Conservation (phyloP, 192 early-diverging fungal genomes). For the Kappamyces sp. region DNA sequence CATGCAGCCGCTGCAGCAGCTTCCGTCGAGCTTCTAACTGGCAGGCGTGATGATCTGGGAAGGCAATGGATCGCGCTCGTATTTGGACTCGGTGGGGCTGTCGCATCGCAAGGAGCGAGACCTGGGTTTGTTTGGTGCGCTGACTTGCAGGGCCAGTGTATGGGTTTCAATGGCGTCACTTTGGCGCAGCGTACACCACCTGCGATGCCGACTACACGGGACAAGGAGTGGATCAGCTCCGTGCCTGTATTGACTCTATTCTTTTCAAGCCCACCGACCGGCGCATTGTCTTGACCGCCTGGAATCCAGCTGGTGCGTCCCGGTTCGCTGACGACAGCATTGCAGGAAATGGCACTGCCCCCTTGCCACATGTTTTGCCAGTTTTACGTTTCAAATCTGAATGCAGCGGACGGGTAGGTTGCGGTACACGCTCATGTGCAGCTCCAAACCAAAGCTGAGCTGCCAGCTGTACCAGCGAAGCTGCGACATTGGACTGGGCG, state of each 20-base stretch:
- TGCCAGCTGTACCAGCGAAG: constrained; percentile 94
- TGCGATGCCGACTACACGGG: constrained; percentile 82
- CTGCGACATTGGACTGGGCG: constrained; percentile 92
- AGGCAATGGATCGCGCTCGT: constrained; percentile 83
- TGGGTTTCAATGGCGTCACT: constrained; percentile 98
- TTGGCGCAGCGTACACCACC: constrained; percentile 85
- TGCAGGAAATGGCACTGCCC: constrained; percentile 80
- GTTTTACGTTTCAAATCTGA: constrained; percentile 82
- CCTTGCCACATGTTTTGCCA: constrained; percentile 98
- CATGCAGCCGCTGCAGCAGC: constrained; percentile 73
- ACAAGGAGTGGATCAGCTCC: constrained; percentile 89
- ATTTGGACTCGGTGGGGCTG: constrained; percentile 79
- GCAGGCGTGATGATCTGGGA: constrained; percentile 45
- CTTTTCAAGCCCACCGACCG: constrained; percentile 79
- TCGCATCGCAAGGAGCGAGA: constrained; percentile 73
- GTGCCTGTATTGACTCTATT: constrained; percentile 80
- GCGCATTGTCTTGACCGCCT: constrained; percentile 89
- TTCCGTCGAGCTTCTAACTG: neutral
- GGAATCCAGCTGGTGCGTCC: constrained; percentile 86
- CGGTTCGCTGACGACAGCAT: neutral
- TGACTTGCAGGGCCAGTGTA: constrained; percentile 56
- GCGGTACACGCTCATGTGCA: no score
- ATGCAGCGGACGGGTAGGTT: constrained; percentile 16
- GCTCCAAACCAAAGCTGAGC: constrained; percentile 55
- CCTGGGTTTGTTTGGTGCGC: constrained; percentile 56